phyloP scores from a whole-genome alignment of 176 grass and related monocot species.

The Aegilops sharonensis region DNA sequence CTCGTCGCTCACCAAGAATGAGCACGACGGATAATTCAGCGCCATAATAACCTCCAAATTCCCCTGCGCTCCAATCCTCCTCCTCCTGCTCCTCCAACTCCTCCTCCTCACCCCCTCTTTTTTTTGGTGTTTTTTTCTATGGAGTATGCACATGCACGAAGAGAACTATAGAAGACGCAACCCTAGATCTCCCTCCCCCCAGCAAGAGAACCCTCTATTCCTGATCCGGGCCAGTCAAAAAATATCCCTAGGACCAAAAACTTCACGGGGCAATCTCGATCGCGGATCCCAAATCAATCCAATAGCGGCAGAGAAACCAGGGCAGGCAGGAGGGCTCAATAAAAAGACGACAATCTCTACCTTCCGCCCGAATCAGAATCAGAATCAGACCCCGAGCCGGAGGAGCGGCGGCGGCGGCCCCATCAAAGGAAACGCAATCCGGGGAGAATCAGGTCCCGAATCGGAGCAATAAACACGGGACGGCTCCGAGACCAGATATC shows the following conservation, averaged over 20 bases:
- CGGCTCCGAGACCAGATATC: not conserved
- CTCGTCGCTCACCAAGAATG: conserved; percentile 40
- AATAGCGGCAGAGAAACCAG: conserved; percentile 27
- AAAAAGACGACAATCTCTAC: not conserved
- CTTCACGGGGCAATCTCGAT: conserved; percentile 83
- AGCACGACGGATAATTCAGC: conserved; percentile 50
- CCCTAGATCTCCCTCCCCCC: conserved; percentile 42
- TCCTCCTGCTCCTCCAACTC: not conserved
- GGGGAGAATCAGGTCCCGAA: not conserved
- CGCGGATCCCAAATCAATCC: conserved; percentile 45
- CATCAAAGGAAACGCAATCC: not conserved
- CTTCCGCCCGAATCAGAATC: not conserved
- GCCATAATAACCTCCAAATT: conserved; percentile 38
- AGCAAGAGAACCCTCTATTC: conserved; percentile 67
- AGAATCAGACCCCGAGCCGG: conserved; percentile 11
- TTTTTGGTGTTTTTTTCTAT: not conserved
- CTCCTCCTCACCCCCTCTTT: not conserved
- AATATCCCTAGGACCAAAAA: conserved; percentile 86
- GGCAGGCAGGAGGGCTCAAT: not conserved
- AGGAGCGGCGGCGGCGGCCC: not conserved
- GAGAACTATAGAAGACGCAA: conserved; percentile 13
- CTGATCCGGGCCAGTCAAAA: conserved; percentile 60
- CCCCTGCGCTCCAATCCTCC: not conserved
- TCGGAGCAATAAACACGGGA: not conserved
- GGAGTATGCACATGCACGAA: conserved; percentile 20